Evolutionary conservation across 495 filamentous ascomycete species (phyloP).

Genomic region (Saxophila tyrrhenica): DNA sequence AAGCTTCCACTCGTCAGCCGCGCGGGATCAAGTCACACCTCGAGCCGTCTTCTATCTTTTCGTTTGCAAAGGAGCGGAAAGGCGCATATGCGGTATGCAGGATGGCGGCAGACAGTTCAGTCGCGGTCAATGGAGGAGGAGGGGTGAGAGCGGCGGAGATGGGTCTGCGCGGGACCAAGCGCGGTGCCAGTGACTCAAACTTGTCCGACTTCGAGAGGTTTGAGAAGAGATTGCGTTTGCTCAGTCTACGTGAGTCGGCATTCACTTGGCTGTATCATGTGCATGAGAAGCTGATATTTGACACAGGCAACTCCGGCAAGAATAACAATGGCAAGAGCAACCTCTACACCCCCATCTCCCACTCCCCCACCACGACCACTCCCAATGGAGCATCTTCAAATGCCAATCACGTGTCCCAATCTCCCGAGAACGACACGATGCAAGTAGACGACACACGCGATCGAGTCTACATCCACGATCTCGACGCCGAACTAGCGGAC

Average conservation of each 20-base stretch:
- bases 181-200: conserved; percentile 3
- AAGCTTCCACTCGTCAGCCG: conserved; percentile 11
- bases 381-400: conserved; percentile 4
- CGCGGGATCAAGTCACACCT: no score
- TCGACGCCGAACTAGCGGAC: conserved; percentile 69
- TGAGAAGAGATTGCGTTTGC: conserved; percentile 66
- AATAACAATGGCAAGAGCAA: conserved; percentile 36
- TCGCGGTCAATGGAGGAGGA: conserved; percentile 1
- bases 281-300: neutral
- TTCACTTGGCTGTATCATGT: neutral
- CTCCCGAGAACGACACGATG: conserved; percentile 53
- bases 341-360: conserved; percentile 41
- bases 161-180: conserved; percentile 2
- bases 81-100: neutral
- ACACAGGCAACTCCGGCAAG: neutral
- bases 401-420: neutral
- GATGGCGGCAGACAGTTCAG: neutral
- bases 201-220: conserved; percentile 40
- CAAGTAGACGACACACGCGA: conserved; percentile 77
- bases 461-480: conserved; percentile 78
- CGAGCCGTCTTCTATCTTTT: no score
- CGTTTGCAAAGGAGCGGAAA: neutral
- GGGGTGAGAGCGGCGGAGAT: conserved; percentile 1
- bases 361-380: conserved; percentile 1
- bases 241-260: conserved; percentile 61